Percentiles rank a stretch among this genome's conserved stretches.
Conservation (phyloP, 1,284 basidiomycete species). For the Golubevia pallescens region DNA sequence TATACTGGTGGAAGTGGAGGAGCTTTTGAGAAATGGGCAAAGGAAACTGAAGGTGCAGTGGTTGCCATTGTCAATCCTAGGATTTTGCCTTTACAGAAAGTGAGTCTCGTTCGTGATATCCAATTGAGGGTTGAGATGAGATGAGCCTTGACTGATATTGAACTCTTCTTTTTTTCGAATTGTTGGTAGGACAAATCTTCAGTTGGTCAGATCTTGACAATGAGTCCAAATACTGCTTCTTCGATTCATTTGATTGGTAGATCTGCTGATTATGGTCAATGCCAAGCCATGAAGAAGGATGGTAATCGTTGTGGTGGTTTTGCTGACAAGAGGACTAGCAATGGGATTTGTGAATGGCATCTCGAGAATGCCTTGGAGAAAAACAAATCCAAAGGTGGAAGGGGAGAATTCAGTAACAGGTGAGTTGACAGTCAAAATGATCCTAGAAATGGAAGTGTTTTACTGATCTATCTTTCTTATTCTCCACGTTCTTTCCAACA, state of each 20-base stretch:
- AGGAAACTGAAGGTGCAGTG: constrained; percentile 38
- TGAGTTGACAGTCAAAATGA: neutral
- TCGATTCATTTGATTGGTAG: constrained; percentile 39
- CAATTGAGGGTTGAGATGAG: too few relatives aligned
- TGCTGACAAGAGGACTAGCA: constrained; percentile 30
- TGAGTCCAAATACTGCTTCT: constrained; percentile 34
- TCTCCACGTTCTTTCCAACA: too few relatives aligned
- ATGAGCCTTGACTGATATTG: neutral
- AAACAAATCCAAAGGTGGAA: neutral
- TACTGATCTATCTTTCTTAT: too few relatives aligned
- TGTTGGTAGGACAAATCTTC: constrained; percentile 15
- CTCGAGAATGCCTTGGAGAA: constrained; percentile 12
- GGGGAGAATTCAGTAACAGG: neutral
- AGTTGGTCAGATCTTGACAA: constrained; percentile 16
- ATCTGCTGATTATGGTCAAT: constrained; percentile 33
- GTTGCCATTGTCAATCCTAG: constrained; percentile 53
- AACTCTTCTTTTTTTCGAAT: constrained; percentile 4
- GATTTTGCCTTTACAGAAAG: constrained; percentile 16
- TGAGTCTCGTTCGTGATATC: constrained; percentile 2
- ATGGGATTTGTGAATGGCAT: constrained; percentile 34
- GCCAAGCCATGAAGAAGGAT: constrained; percentile 33
- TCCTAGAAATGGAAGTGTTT: constrained; percentile 3
- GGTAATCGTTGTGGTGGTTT: constrained; percentile 36
- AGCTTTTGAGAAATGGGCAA: constrained; percentile 45
- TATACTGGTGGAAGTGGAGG: constrained; percentile 23